Percentiles rank a stretch among this genome's conserved stretches.
Evolutionary conservation across 176 grass and related monocot genomes (phyloP).

Genomic region (Oryza brachyantha): DNA sequence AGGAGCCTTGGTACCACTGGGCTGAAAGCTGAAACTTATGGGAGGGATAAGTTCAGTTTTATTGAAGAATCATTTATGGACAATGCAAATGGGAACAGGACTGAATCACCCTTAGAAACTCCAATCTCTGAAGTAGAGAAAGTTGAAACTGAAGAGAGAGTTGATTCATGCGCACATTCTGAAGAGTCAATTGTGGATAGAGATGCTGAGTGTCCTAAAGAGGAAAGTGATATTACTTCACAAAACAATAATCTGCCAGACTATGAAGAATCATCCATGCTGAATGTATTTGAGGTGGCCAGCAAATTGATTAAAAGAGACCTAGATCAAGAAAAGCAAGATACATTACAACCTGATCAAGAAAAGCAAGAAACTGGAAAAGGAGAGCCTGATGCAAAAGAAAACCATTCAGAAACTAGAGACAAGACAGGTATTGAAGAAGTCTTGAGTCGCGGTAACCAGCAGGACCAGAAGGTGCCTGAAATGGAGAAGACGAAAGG

Average conservation of each 20-base stretch:
- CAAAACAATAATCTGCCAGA: constrained; percentile 26
- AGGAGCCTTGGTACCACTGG: constrained; percentile 30
- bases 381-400: not conserved
- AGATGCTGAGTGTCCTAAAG: constrained; percentile 25
- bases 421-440: constrained; percentile 19
- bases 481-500: constrained; percentile 9
- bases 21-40: constrained; percentile 18
- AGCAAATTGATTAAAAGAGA: constrained; percentile 46
- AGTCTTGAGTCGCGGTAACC: constrained; percentile 12
- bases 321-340: constrained; percentile 32
- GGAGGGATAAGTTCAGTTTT: constrained; percentile 49
- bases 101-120: not conserved
- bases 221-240: constrained; percentile 9
- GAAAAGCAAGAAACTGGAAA: constrained; percentile 5
- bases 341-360: constrained; percentile 20
- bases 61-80: constrained; percentile 19
- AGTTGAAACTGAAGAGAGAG: constrained; percentile 9
- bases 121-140: constrained; percentile 28
- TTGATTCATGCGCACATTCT: constrained; percentile 19
- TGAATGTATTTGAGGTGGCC: constrained; percentile 39
- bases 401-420: too few species aligned
- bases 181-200: constrained; percentile 25
- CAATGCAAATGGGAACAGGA: constrained; percentile 22
- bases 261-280: constrained; percentile 29
- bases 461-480: constrained; percentile 11